These are phyloP conservation scores for Cryphonectria nitschkei DNA, from an alignment of 2,329 filamentous ascomycete genomes.

Conservation along the genomic window DNA sequence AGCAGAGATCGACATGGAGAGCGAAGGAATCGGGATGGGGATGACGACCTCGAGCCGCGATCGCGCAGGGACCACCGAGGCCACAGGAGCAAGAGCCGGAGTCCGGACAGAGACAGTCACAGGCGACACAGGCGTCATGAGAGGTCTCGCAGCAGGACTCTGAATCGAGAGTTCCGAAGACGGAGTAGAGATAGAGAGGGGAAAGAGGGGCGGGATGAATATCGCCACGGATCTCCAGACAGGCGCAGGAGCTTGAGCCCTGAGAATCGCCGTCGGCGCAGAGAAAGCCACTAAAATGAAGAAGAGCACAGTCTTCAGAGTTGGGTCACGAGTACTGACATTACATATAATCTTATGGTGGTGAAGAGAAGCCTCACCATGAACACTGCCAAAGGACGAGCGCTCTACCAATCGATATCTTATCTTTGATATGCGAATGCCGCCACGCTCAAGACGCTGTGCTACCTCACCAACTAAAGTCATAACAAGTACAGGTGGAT, in stretches of 20 bases:
- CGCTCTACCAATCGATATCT: not conserved
- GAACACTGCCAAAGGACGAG: not conserved
- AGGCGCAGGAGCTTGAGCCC: slow-evolving; percentile 33
- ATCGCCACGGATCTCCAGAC: slow-evolving; percentile 35
- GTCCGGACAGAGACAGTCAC: slow-evolving; percentile 35
- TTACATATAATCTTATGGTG: not conserved
- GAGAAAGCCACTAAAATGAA: not conserved
- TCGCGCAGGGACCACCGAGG: slow-evolving; percentile 37
- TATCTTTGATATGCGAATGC: not conserved
- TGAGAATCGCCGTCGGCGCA: slow-evolving; percentile 10
- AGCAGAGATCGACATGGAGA: slow-evolving; percentile 36
- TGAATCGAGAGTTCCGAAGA: slow-evolving; percentile 35
- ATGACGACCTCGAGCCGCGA: slow-evolving; percentile 37
- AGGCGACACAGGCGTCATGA: slow-evolving; percentile 38
- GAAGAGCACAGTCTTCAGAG: not conserved
- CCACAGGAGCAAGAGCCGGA: slow-evolving; percentile 45
- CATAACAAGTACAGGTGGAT: not conserved
- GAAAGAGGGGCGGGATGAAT: slow-evolving; percentile 38
- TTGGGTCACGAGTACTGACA: not conserved
- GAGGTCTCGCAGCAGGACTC: slow-evolving; percentile 35
- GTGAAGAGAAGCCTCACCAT: not conserved
- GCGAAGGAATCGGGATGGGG: slow-evolving; percentile 35
- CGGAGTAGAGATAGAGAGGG: slow-evolving; percentile 28
- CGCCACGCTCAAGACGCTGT: too few relatives aligned
- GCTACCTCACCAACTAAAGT: not conserved